Base-by-base conservation (phyloP, 108 stramenopile species). In the Discostella stelligeroides region DNA sequence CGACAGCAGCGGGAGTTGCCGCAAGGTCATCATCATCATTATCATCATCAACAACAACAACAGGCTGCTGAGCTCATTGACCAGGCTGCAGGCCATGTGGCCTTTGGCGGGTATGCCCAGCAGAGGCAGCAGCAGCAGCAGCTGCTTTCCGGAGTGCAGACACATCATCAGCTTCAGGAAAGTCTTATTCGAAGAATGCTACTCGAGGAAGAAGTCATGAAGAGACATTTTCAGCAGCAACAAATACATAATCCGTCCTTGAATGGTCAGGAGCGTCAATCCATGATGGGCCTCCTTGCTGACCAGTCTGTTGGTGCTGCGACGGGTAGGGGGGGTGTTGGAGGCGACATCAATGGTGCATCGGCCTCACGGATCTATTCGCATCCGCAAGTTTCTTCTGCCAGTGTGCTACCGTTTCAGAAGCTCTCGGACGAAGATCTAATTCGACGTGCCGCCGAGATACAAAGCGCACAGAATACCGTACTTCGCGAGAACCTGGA, bases 381-480 rank as follows among this genome's bases (percentile, higher is more conserved):
- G n/a, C n/a, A n/a, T n/a, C n/a, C n/a, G n/a, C n/a, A n/a, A n/a
- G n/a, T n/a, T n/a, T n/a, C n/a, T n/a, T n/a, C n/a, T n/a, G n/a
- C n/a, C n/a, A n/a, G n/a, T n/a, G n/a, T n/a, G n/a, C n/a, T n/a
- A n/a, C 17, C 57, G 18, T 15, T 58, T 37, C 38, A 58, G 57
- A 27, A 38, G 18, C 30, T 58, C 13, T 41, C 39, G 38, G 57
- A 58, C 34, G 57, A 58, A 28, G 57, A 58, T 20, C 18, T 58
- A 15, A 58, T 58, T 37, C 30, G 39, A 58, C 57, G 57, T 10
- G 34, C 57, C 34, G 37, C 39, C 17, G 57, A 58, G 57, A 28
- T 58, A 11, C 57, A 39, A 5, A 45, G 43, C n/a, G 43, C 9
- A 9, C 57, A 58, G 37, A 20, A 58, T 17, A 7, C n/a, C 5